Base-by-base conservation (phyloP, 179 eudicot genomes). In the Pouteria campechiana region DNA sequence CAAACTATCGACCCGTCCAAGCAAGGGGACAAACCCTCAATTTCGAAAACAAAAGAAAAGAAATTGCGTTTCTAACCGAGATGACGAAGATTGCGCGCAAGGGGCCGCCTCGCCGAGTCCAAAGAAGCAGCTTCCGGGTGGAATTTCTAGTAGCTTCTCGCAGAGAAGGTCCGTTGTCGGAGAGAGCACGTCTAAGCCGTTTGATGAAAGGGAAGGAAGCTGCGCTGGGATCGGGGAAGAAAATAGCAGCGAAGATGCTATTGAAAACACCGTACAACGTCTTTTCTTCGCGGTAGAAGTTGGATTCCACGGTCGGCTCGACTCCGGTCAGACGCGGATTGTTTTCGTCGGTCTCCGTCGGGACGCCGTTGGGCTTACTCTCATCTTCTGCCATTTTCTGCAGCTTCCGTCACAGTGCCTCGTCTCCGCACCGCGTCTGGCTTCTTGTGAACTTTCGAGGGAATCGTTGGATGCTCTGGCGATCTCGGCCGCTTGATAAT, bases 81-180 rank as follows among this genome's bases (percentile, higher is more conserved):
- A 82, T 27, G 37, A 85, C 80, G 12, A 85, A 84, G 17, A 85
- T 79, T 22, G 74, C 50, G 7, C 95, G 84, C 24, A 85, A 74
- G 34, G 78, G 66, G 51, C 70, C 48, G 8, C 79, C 75, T 2
- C 54, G 62, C 34, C 72, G 75, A 48, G 75, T 48, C 75, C 79
- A 73, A 10, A 12, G 17, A n/a, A 64, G 52, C 25, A 68, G 43
- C 7, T 48, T 25, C 16, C 38, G 58, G 1, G 58, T 72, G 3
- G 68, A 22, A 37, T 53, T 64, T 22, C 13, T 35, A 1, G 57
- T 56, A 45, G 79, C 72, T 6, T 55, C 57, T 7, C 40, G 50
- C 33, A 73, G 63, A 23, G 53, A 63, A 2, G 79, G 79, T 8
- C 53, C 18, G 39, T 64, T 68, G 1, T 45, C 44, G n/a, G 64